These are phyloP conservation scores for Fusarium newnesense DNA, from an alignment of 2,329 filamentous ascomycete genomes.

Conservation along the genomic window DNA sequence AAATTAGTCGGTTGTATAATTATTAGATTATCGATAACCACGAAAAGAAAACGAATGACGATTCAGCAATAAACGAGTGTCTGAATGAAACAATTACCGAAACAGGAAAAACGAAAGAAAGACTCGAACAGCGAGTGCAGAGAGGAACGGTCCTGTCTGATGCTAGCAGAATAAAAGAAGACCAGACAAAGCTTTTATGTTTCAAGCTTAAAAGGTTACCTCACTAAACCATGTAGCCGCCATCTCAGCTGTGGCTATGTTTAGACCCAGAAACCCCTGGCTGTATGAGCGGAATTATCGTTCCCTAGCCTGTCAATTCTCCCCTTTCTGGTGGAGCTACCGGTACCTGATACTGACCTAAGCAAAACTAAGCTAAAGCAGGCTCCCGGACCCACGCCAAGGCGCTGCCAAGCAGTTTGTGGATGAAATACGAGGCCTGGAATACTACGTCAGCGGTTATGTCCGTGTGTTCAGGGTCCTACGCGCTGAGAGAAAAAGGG, in stretches of 20 bases:
- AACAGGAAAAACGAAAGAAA: slow-evolving; percentile 5
- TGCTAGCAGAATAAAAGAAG: not conserved
- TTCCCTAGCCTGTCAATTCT: not conserved
- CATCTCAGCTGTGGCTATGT: slow-evolving; percentile 6
- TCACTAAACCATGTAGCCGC: not conserved
- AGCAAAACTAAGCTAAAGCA: not conserved
- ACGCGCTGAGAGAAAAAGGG: not conserved
- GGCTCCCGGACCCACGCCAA: not conserved
- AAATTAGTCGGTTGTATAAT: not conserved
- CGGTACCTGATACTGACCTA: slow-evolving; percentile 20
- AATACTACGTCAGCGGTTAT: slow-evolving; percentile 7
- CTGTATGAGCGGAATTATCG: slow-evolving; percentile 11
- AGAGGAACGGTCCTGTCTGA: slow-evolving; percentile 17
- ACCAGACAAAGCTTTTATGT: slow-evolving; percentile 15
- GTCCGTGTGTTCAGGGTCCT: not conserved
- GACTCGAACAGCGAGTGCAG: slow-evolving; percentile 14
- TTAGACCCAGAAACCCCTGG: not conserved
- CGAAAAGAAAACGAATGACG: not conserved
- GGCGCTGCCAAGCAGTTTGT: not conserved
- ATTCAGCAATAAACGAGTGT: slow-evolving; percentile 6
- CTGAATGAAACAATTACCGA: slow-evolving; percentile 4
- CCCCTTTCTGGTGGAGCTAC: slow-evolving; percentile 13
- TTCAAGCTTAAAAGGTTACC: not conserved
- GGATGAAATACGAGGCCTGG: not conserved
- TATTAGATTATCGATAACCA: not conserved